A percentile compares a stretch with the other conserved stretches of the same genome.
Conservation (phyloP, 2,329 filamentous ascomycete species). For the Sclerotinia borealis region DNA sequence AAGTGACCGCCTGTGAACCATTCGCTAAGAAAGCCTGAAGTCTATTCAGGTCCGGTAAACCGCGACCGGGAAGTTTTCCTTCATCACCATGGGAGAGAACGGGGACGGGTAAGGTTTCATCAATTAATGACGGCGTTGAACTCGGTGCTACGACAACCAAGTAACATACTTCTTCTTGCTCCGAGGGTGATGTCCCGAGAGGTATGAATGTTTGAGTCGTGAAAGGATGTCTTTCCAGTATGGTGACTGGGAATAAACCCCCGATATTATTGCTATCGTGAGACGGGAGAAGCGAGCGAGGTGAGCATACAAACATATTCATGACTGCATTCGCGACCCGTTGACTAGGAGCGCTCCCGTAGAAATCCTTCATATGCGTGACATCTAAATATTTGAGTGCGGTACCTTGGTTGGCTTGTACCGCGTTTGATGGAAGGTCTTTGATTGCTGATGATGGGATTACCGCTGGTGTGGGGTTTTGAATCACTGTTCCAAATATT, state of each 20-base stretch:
- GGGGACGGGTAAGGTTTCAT: conserved; percentile 39
- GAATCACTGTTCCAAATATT: conserved; percentile 76
- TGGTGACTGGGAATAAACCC: conserved; percentile 55
- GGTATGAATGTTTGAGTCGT: conserved; percentile 93
- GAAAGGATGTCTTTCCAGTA: conserved; percentile 88
- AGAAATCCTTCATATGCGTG: conserved; percentile 66
- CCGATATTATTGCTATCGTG: conserved; percentile 19
- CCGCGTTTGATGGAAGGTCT: conserved; percentile 39
- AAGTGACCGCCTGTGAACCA: conserved; percentile 80
- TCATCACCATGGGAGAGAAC: conserved; percentile 23
- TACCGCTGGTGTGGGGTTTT: conserved; percentile 59
- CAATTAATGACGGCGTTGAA: conserved; percentile 41
- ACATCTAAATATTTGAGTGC: conserved; percentile 83
- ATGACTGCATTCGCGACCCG: conserved; percentile 56
- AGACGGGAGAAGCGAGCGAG: conserved; percentile 46
- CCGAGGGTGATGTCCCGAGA: conserved; percentile 49
- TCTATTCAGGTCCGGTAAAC: conserved; percentile 62
- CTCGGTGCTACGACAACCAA: conserved; percentile 87
- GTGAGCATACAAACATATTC: conserved; percentile 85
- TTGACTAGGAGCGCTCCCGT: conserved; percentile 57
- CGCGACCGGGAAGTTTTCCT: conserved; percentile 23
- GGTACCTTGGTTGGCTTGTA: conserved; percentile 75
- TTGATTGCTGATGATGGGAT: conserved; percentile 39
- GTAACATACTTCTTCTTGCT: conserved; percentile 49
- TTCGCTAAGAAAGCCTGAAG: conserved; percentile 74